A percentile compares a stretch with the other conserved stretches of the same genome.
Conservation (phyloP, 2,329 filamentous ascomycete species). For the Sphaceloma murrayae region DNA sequence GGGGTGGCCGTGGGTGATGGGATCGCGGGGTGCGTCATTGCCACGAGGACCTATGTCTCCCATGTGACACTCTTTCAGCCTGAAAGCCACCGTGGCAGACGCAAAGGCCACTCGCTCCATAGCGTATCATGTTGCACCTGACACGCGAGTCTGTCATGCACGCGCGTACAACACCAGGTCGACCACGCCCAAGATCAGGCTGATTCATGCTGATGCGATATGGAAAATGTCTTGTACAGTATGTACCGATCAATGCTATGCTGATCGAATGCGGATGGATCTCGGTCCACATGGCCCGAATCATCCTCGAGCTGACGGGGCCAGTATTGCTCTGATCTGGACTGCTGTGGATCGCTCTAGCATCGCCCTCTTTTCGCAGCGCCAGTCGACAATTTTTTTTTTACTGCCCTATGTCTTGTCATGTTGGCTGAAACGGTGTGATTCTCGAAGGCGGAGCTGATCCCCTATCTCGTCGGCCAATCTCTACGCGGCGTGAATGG, state of each 20-base stretch:
- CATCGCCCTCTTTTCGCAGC: no score
- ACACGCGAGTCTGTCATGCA: no score
- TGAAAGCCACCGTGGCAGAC: slow-evolving; percentile 4
- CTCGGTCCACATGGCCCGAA: slow-evolving; percentile 5
- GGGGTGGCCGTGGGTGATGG: not conserved
- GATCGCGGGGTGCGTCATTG: slow-evolving; percentile 16
- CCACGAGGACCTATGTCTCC: slow-evolving; percentile 7
- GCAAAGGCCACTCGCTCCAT: no score
- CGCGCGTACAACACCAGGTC: not conserved
- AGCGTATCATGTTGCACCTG: no score
- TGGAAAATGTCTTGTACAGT: not conserved
- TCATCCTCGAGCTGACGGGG: slow-evolving; percentile 1
- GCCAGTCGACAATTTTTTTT: no score
- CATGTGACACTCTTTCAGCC: not conserved
- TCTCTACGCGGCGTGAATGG: no score
- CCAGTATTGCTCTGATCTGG: slow-evolving; percentile 2
- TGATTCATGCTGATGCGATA: not conserved
- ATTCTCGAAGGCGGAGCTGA: no score
- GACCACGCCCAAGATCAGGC: not conserved
- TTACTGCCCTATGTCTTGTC: slow-evolving; percentile 2
- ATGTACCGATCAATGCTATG: not conserved
- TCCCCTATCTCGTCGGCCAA: no score
- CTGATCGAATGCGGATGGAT: slow-evolving; percentile 3
- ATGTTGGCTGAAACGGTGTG: slow-evolving; percentile 5
- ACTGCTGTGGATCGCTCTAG: not conserved